These are phyloP conservation scores for Capsicum rhomboideum DNA, from an alignment of 257 asterid species.

Conservation along the genomic window DNA sequence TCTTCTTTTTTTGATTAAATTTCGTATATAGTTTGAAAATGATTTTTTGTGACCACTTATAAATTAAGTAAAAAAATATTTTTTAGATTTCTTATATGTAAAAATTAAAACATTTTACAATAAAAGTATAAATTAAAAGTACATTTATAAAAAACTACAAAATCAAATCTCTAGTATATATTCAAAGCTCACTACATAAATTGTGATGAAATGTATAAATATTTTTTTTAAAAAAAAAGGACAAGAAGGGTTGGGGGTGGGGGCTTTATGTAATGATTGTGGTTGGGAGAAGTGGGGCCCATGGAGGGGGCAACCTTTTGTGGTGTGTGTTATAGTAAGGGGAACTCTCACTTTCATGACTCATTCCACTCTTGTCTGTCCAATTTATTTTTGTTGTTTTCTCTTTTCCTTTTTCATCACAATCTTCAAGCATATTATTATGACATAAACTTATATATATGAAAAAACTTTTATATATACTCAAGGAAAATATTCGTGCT, in stretches of 20 bases:
- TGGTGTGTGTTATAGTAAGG: conserved; percentile 19
- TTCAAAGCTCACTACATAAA: background rate
- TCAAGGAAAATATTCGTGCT: background rate
- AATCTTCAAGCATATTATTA: background rate
- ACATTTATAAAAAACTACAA: background rate
- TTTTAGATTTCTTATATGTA: no score
- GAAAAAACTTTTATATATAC: background rate
- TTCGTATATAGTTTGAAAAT: background rate
- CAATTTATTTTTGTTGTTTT: background rate
- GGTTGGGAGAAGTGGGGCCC: background rate
- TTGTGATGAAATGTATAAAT: fast-evolving
- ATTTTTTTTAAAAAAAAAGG: no score
- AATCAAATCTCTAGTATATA: background rate
- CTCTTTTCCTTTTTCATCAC: background rate
- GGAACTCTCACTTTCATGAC: conserved; percentile 14
- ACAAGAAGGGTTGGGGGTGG: background rate
- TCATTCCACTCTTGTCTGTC: conserved; percentile 1
- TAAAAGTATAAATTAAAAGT: background rate
- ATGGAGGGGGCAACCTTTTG: conserved; percentile 12
- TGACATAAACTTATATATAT: background rate
- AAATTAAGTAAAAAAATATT: no score
- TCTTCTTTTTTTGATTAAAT: background rate
- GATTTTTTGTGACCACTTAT: background rate
- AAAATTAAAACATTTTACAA: no score
- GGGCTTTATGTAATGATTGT: no score